Evolutionary conservation across 2,329 filamentous ascomycete species (phyloP).

Genomic region (Colletotrichum falcatum): DNA sequence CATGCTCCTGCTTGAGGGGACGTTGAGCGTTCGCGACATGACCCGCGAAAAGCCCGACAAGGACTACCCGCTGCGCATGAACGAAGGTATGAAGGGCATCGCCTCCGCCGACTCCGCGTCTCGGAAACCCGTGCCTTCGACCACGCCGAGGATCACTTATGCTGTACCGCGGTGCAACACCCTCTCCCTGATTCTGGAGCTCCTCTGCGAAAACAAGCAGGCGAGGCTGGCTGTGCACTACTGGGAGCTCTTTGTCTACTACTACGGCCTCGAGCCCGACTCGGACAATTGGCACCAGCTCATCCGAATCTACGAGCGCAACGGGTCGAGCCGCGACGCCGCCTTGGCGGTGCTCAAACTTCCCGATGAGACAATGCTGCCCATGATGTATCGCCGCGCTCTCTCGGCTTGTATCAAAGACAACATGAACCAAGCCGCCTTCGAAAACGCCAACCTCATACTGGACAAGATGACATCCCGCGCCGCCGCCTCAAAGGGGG

Average conservation of each 20-base stretch:
- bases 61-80: constrained; percentile 15
- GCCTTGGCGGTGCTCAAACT: constrained; percentile 71
- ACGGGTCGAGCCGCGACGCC: constrained; percentile 73
- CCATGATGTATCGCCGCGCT: constrained; percentile 75
- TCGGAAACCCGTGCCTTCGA: constrained; percentile 38
- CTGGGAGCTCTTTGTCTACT: constrained; percentile 78
- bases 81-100: constrained; percentile 44
- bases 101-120: constrained; percentile 23
- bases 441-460: constrained; percentile 73
- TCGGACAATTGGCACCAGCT: constrained; percentile 75
- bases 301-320: constrained; percentile 73
- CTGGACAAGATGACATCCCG: constrained; percentile 70
- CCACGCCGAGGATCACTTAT: constrained; percentile 46
- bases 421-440: constrained; percentile 77
- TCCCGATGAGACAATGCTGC: constrained; percentile 52
- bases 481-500: constrained; percentile 37
- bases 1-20: constrained; percentile 81
- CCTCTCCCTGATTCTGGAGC: constrained; percentile 76
- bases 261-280: constrained; percentile 77
- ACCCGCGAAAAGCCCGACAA: constrained; percentile 44
- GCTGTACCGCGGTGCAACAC: constrained; percentile 65
- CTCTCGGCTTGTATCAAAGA: constrained; percentile 81
- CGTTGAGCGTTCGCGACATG: constrained; percentile 77
- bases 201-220: constrained; percentile 70
- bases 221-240: constrained; percentile 77